Percentiles rank a stretch among this genome's conserved stretches.
Conservation (phyloP, 2,329 filamentous ascomycete genomes). For the Immersiporthe knoxdaviesiana region DNA sequence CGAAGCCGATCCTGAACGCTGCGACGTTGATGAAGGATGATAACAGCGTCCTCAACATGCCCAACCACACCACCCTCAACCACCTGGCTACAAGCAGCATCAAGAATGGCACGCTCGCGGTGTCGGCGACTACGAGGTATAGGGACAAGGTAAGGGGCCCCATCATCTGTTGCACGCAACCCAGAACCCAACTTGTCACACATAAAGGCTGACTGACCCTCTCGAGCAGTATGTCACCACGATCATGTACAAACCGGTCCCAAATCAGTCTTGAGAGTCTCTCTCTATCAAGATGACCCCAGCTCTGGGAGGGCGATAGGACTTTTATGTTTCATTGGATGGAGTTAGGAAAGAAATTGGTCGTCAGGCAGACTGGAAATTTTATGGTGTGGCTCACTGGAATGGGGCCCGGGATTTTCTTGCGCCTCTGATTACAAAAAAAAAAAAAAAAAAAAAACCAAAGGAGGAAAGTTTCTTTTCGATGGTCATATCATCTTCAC, state of each 20-base stretch:
- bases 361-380: constrained; percentile 18
- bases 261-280: constrained; percentile 18
- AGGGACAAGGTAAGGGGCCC: constrained; percentile 86
- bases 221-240: constrained; percentile 84
- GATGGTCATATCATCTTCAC: background rate
- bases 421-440: constrained; percentile 24
- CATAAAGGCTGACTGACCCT: constrained; percentile 31
- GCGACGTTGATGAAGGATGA: constrained; percentile 94
- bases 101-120: constrained; percentile 92
- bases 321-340: constrained; percentile 17
- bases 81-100: constrained; percentile 97
- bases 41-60: constrained; percentile 94
- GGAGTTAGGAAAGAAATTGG: constrained; percentile 19
- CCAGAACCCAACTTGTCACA: constrained; percentile 1
- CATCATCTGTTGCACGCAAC: background rate
- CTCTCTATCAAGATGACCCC: background rate
- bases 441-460: constrained; percentile 21
- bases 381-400: background rate
- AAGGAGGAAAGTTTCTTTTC: background rate
- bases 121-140: constrained; percentile 96
- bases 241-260: constrained; percentile 88
- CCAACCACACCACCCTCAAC: constrained; percentile 95
- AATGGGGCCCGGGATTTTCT: constrained; percentile 5
- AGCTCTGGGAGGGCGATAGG: background rate
- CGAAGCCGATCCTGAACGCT: constrained; percentile 92